Percentiles rank a stretch among this genome's conserved stretches.
Evolutionary conservation across 163 green algal species (phyloP).

Genomic region (Chlorella variabilis): DNA sequence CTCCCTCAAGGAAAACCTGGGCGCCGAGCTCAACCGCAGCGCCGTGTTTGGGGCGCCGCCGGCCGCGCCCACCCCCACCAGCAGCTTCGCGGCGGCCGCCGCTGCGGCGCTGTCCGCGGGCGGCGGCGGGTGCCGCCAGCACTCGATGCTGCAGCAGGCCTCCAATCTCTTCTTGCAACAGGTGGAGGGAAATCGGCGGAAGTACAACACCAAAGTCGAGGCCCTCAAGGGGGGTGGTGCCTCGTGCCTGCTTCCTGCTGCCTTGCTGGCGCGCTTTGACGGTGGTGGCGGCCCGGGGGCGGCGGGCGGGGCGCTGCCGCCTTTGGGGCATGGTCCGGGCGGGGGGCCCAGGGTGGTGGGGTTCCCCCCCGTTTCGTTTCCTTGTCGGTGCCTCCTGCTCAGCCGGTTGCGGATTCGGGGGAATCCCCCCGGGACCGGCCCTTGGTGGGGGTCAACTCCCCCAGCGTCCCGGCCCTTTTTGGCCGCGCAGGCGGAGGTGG

Average conservation of each 20-base stretch:
- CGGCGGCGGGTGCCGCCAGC: not conserved
- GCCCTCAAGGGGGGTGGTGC: constrained; percentile 35
- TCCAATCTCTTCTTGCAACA: constrained; percentile 48
- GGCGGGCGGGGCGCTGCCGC: no score
- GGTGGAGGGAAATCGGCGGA: constrained; percentile 40
- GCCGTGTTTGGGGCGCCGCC: not conserved
- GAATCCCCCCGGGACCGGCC: no score
- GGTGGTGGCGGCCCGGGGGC: no score
- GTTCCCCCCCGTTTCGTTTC: no score
- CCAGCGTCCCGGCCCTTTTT: no score
- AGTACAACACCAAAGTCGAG: constrained; percentile 47
- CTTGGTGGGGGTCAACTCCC: no score
- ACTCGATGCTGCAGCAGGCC: constrained; percentile 44
- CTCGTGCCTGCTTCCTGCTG: no score
- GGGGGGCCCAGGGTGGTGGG: no score
- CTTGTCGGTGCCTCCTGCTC: no score
- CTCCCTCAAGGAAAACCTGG: constrained; percentile 27
- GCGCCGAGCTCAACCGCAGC: constrained; percentile 13
- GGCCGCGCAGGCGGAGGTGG: constrained; percentile 27
- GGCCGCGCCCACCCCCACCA: not conserved
- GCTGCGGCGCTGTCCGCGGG: not conserved
- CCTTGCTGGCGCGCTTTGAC: no score
- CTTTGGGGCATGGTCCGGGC: no score
- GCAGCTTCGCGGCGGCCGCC: not conserved
- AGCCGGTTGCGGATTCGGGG: no score